A percentile compares a stretch with the other conserved stretches of the same genome.
phyloP scores from a whole-genome alignment of 1,139 yeast genomes.

The Waltiozyma sp. region DNA sequence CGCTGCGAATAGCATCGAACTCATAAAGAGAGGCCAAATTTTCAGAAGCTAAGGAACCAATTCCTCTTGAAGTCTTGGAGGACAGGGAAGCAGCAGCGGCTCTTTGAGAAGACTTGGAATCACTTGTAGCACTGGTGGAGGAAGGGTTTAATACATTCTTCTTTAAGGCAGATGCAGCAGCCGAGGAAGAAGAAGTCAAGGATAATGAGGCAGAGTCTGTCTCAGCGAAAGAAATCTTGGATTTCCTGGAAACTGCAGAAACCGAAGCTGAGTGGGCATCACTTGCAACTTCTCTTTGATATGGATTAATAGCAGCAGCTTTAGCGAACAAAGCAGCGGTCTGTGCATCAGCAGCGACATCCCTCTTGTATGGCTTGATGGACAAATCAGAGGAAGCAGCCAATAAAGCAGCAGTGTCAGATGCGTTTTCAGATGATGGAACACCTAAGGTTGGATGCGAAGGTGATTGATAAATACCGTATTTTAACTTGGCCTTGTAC shows the following conservation, averaged over 20 bases:
- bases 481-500: conserved; percentile 66
- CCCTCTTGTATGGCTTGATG: conserved; percentile 55
- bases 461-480: conserved; percentile 67
- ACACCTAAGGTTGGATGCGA: conserved; percentile 64
- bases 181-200: not conserved
- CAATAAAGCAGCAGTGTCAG: conserved; percentile 66
- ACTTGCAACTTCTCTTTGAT: conserved; percentile 31
- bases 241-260: conserved; percentile 20
- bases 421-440: conserved; percentile 32
- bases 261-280: conserved; percentile 32
- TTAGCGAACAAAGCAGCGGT: conserved; percentile 51
- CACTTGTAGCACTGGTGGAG: not conserved
- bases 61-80: conserved; percentile 17
- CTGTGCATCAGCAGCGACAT: conserved; percentile 55
- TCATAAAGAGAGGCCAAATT: conserved; percentile 26
- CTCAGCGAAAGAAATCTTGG: not conserved
- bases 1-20: conserved; percentile 32
- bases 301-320: conserved; percentile 22
- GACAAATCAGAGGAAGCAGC: conserved; percentile 60
- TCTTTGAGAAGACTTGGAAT: conserved; percentile 5
- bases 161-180: conserved; percentile 11
- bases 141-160: not conserved
- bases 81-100: conserved; percentile 17
- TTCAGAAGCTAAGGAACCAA: conserved; percentile 16
- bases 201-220: conserved; percentile 1